A percentile compares a stretch with the other conserved stretches of the same genome.
Conservation (phyloP, 768 basidiomycete species). For the Lentinula guzmanii region DNA sequence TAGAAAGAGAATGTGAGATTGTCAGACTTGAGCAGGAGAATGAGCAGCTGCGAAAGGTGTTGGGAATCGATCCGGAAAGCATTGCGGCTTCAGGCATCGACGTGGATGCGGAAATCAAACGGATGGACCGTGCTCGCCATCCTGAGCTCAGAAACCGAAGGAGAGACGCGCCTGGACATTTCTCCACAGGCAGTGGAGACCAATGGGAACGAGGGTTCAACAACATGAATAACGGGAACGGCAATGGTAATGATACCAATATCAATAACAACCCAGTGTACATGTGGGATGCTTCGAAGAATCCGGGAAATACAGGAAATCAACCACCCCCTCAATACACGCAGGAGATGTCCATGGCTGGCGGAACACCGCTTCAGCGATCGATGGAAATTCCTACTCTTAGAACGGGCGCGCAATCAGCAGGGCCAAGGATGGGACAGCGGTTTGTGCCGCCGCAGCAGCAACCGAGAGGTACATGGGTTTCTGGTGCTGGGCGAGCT, state of each 20-base stretch:
- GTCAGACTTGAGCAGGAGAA: constrained; percentile 80
- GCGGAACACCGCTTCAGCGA: constrained; percentile 33
- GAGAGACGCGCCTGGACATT: constrained; percentile 14
- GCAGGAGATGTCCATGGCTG: neutral
- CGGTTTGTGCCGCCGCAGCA: constrained; percentile 42
- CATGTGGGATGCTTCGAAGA: constrained; percentile 16
- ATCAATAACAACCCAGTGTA: constrained; percentile 9
- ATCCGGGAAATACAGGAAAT: constrained; percentile 11
- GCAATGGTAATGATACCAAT: constrained; percentile 15
- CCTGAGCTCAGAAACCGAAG: constrained; percentile 27
- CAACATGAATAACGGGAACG: neutral
- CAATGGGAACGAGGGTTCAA: neutral
- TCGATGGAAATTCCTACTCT: constrained; percentile 45
- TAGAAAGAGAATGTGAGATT: constrained; percentile 87
- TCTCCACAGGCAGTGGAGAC: constrained; percentile 13
- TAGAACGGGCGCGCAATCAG: constrained; percentile 38
- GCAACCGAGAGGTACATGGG: constrained; percentile 25
- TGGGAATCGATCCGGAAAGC: constrained; percentile 65
- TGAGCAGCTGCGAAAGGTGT: constrained; percentile 60
- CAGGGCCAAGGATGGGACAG: constrained; percentile 42
- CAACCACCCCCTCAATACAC: constrained; percentile 7
- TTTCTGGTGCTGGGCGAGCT: constrained; percentile 24
- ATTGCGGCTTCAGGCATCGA: constrained; percentile 48
- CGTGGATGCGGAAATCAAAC: constrained; percentile 44
- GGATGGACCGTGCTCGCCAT: constrained; percentile 30